Conservation (phyloP, 225 moss, liverwort and hornwort genomes). For the Rhytidiadelphus loreus region DNA sequence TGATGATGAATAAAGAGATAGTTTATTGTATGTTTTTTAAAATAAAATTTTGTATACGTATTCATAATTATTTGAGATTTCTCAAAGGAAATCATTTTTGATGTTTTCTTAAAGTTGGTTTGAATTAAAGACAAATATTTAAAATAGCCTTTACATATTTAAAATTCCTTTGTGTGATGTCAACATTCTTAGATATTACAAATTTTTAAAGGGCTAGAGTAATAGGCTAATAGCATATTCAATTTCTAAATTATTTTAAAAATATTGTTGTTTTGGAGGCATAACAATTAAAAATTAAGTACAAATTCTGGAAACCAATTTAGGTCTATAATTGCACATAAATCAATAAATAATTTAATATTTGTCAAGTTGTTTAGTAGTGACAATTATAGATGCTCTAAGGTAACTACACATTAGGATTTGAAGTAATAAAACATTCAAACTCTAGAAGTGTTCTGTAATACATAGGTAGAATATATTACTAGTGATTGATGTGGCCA, state of each 20-base stretch:
- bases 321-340: not conserved
- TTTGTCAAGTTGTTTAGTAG: fast-evolving
- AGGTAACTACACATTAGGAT: not conserved
- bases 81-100: not conserved
- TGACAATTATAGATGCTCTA: not conserved
- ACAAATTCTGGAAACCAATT: not conserved
- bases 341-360: not conserved
- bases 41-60: fast-evolving
- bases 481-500: too few species aligned
- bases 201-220: not conserved
- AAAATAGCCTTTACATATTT: not conserved
- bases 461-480: too few species aligned
- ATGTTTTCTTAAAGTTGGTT: not conserved
- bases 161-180: not conserved
- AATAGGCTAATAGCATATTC: not conserved
- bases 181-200: not conserved
- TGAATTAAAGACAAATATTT: not conserved
- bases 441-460: too few species aligned
- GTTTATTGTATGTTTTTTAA: not conserved
- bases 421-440: not conserved
- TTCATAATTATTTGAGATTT: not conserved
- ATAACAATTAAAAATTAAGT: not conserved
- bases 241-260: not conserved
- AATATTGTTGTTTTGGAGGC: not conserved
- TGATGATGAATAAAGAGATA: not conserved